These are phyloP conservation scores for Eucalyptus curtisii DNA, from an alignment of 345 rosid species.

Conservation along the genomic window DNA sequence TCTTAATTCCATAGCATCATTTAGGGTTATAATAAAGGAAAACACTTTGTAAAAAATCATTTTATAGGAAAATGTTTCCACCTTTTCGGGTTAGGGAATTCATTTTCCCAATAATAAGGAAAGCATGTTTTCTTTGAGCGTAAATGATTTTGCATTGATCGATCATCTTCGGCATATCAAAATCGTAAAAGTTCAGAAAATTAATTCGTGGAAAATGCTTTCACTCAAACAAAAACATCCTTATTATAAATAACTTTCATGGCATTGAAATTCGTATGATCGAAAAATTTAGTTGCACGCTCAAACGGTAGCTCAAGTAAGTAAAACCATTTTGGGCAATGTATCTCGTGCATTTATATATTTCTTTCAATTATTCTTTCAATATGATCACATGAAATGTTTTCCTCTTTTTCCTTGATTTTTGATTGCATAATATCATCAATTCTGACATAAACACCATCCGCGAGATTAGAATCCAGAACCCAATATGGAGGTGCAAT, in stretches of 20 bases:
- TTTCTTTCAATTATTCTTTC: neutral
- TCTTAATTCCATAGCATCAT: neutral
- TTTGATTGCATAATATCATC: neutral
- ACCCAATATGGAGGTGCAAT: neutral
- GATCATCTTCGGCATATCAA: neutral
- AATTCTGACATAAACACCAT: neutral
- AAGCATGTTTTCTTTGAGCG: neutral
- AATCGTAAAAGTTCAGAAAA: neutral
- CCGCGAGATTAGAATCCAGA: neutral
- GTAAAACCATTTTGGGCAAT: neutral
- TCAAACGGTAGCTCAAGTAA: neutral
- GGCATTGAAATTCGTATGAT: no score
- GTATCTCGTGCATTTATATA: neutral
- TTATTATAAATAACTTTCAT: neutral
- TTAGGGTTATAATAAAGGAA: neutral
- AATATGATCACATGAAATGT: neutral
- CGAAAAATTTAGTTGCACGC: neutral
- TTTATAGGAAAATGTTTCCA: neutral
- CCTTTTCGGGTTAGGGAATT: neutral
- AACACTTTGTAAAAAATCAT: neutral
- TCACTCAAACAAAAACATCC: neutral
- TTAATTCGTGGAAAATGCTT: accelerated
- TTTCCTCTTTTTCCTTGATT: neutral
- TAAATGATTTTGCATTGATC: neutral
- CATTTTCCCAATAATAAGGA: neutral